Base-by-base conservation (phyloP, 116 monocot species). In the Dioscorea cayenensis region DNA sequence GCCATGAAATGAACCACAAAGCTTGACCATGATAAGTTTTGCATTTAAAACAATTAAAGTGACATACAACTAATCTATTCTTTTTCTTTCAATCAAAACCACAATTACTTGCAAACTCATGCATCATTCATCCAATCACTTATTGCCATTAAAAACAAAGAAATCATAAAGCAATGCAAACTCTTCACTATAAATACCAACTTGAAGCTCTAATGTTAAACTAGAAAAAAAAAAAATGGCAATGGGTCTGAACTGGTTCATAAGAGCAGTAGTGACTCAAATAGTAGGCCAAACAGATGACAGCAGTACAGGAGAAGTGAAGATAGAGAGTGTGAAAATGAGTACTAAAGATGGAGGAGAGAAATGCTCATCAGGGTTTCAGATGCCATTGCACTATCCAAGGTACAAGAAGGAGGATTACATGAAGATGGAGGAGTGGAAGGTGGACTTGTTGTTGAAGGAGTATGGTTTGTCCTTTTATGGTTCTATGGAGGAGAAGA, bases 391-490 rank as follows among this genome's bases (percentile, higher is more conserved):
- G 35, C 84, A 84, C 51, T 88, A 88, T 64, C 88, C 88, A 0
- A 72, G 88, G 36, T 88, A 76, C 73, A 84, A 68, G 70, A 84
- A 76, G 23, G 84, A 77, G 48, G 88, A 88, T 25, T 88, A 88
- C 60, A 81, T 78, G 76, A 75, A 29, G 76, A 88, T 88, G 88
- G 88, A 84, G 76, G 84, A 76, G 68, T 84, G 81, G 84, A 77
- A 67, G 73, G 51, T 88, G 7, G 88, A 88, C 73, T 59, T 68
- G 21, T 36, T 88, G 48, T 64, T 88, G 13, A 71, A 64, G 49
- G 77, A 88, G 51, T 88, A 88, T 50, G 84, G 88, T 29, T 32
- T 88, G 63, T 29, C 60, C 11, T 75, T 29, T 8, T 35, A 77
- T 16, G 81, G 84, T 1, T 67, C 84, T 5, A 13, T 88, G 27